phyloP scores from a whole-genome alignment of 768 basidiomycete species.

The Filobasidium wieringae region DNA sequence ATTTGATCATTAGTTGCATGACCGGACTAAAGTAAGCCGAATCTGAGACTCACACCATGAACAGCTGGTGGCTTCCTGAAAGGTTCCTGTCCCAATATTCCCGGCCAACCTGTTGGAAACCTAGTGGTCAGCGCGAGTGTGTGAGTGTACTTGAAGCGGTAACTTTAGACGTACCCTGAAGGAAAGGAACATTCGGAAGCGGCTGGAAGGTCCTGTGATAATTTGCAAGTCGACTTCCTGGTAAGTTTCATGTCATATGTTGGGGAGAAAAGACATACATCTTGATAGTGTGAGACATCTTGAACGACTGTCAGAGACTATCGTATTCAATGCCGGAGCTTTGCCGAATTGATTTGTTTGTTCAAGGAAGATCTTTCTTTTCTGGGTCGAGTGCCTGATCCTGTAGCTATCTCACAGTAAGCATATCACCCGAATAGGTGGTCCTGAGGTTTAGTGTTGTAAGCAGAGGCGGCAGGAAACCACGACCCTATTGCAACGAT shows the following conservation, averaged over 20 bases:
- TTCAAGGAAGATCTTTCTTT: too few species aligned
- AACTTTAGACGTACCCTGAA: slow-evolving; percentile 22
- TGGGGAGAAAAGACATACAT: slow-evolving; percentile 1
- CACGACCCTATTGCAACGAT: too few species aligned
- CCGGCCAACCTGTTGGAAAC: slow-evolving; percentile 27
- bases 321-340: too few species aligned
- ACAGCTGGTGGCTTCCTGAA: slow-evolving; percentile 28
- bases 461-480: too few species aligned
- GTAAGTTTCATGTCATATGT: background rate
- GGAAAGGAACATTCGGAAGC: slow-evolving; percentile 36
- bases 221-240: background rate
- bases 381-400: too few species aligned
- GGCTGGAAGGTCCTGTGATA: slow-evolving; percentile 22
- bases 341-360: too few species aligned
- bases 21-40: too few species aligned
- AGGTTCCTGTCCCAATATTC: slow-evolving; percentile 23
- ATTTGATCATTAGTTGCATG: background rate
- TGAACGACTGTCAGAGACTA: too few species aligned
- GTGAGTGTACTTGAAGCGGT: background rate
- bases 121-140: background rate
- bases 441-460: too few species aligned
- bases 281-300: slow-evolving; percentile 10
- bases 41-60: slow-evolving; percentile 21
- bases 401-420: too few species aligned
- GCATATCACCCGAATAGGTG: too few species aligned